These are phyloP conservation scores for Pythium grandisporangium DNA, from an alignment of 352 stramenopile species.

Conservation along the genomic window DNA sequence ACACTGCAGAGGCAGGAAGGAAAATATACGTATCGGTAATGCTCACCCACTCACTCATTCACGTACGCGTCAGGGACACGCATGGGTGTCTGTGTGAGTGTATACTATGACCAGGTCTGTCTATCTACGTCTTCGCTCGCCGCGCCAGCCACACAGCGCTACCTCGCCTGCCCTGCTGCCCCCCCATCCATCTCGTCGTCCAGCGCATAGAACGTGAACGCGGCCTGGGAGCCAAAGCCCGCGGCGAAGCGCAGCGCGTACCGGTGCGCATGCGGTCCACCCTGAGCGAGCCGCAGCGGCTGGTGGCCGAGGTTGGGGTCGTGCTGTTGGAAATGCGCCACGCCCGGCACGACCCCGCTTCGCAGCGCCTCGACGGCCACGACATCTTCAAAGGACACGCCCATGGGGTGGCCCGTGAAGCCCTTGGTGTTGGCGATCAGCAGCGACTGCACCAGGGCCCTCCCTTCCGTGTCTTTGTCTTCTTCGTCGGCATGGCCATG, in stretches of 20 bases:
- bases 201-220: conserved; percentile 91
- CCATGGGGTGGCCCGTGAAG: conserved; percentile 95
- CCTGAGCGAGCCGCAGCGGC: conserved; percentile 44
- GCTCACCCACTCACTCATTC: not conserved
- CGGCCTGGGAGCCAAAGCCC: conserved; percentile 94
- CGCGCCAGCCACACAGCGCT: no score
- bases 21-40: no score
- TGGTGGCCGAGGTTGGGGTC: conserved; percentile 65
- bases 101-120: not conserved
- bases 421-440: conserved; percentile 91
- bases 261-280: conserved; percentile 65
- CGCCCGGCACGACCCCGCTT: conserved; percentile 74
- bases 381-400: conserved; percentile 95
- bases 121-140: not conserved
- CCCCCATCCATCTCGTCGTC: conserved; percentile 19
- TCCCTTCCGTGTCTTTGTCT: no score
- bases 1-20: no score
- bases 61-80: not conserved
- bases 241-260: conserved; percentile 95
- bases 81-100: not conserved
- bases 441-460: conserved; percentile 60
- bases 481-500: no score
- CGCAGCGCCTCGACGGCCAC: conserved; percentile 89
- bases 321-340: conserved; percentile 87
- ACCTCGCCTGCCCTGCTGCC: no score